These are phyloP conservation scores for Umbelopsis ramanniana DNA, from an alignment of 192 early-diverging fungal genomes.

Conservation along the genomic window DNA sequence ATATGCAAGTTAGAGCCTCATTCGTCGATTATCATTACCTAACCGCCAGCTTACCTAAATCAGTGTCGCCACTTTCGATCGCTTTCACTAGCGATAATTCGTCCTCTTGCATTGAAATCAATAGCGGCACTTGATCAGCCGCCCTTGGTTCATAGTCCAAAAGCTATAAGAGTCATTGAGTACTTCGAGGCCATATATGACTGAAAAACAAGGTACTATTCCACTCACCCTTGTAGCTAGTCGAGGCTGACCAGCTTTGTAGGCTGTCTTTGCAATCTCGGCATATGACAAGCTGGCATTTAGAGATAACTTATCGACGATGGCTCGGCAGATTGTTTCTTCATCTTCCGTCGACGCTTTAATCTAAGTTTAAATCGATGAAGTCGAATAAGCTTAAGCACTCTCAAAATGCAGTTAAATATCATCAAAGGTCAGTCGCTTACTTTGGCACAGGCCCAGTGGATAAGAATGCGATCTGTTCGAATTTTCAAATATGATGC, in stretches of 20 bases:
- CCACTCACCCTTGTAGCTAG: slow-evolving; percentile 77
- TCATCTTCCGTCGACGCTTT: slow-evolving; percentile 85
- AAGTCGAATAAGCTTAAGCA: not conserved
- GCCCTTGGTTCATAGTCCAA: slow-evolving; percentile 94
- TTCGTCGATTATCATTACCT: not conserved
- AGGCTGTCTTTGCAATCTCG: slow-evolving; percentile 92
- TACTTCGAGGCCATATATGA: not conserved
- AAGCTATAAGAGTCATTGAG: slow-evolving; percentile 43
- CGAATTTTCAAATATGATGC: slow-evolving; percentile 84
- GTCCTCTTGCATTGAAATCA: slow-evolving; percentile 94
- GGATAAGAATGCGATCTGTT: slow-evolving; percentile 81
- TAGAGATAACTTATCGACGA: slow-evolving; percentile 79
- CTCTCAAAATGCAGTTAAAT: not conserved
- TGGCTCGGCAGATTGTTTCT: slow-evolving; percentile 77
- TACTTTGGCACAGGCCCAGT: slow-evolving; percentile 97
- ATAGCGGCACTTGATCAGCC: slow-evolving; percentile 91
- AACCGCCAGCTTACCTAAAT: slow-evolving; percentile 76
- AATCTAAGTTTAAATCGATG: slow-evolving; percentile 51
- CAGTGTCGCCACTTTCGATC: slow-evolving; percentile 93
- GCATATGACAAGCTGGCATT: slow-evolving; percentile 82
- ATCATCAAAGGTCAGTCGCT: not conserved
- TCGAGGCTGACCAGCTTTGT: slow-evolving; percentile 77
- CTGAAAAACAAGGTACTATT: not conserved
- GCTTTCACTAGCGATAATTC: slow-evolving; percentile 87
- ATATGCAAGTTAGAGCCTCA: not conserved